Percentiles rank a stretch among this genome's conserved stretches.
Conservation (phyloP, 176 grass and related monocot species). For the Alopecurus myosuroides region DNA sequence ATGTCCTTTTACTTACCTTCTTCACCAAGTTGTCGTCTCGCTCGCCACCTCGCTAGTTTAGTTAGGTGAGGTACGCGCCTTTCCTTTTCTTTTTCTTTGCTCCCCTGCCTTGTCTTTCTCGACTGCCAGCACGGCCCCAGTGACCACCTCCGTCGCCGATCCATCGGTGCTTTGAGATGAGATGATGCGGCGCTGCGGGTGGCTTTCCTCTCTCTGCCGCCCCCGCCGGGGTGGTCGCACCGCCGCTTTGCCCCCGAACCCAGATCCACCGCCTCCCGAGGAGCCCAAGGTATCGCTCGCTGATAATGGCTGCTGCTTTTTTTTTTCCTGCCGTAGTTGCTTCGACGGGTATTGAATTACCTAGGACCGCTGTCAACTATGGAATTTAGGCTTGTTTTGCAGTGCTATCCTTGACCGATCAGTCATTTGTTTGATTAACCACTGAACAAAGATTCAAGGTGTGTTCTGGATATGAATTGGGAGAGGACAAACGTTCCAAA, state of each 20-base stretch:
- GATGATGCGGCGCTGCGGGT: conserved; percentile 39
- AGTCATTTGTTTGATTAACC: neutral
- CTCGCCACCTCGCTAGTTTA: neutral
- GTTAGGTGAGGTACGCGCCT: conserved; percentile 19
- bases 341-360: neutral
- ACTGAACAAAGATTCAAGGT: neutral
- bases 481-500: neutral
- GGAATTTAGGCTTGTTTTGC: neutral
- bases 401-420: neutral
- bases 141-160: neutral
- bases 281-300: conserved; percentile 25
- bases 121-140: neutral
- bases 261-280: conserved; percentile 17
- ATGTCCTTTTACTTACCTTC: neutral
- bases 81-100: neutral
- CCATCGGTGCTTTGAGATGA: neutral
- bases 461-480: neutral
- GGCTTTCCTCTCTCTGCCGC: conserved; percentile 22
- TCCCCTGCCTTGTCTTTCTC: neutral
- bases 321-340: neutral
- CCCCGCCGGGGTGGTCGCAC: conserved; percentile 4
- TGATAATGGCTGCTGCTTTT: neutral
- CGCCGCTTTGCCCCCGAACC: neutral
- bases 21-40: conserved; percentile 17
- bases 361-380: neutral